Conservation (phyloP, 352 stramenopile genomes). For the Halophytophthora polymorphica region DNA sequence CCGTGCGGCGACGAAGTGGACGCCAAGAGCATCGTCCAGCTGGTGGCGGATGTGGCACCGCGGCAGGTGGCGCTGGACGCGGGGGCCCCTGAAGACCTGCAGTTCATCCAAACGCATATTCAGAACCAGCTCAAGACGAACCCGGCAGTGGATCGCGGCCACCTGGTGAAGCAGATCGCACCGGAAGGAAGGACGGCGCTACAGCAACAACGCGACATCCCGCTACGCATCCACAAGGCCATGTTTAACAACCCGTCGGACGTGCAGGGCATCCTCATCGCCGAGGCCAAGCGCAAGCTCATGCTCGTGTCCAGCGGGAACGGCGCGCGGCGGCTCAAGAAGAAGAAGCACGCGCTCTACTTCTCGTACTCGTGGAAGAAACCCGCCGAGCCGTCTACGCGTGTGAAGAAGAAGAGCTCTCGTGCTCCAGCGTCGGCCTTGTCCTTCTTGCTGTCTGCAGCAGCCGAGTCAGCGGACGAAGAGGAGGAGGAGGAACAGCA, state of each 20-base stretch:
- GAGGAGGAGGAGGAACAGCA: constrained; percentile 67
- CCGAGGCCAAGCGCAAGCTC: constrained; percentile 78
- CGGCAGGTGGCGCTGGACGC: constrained; percentile 72
- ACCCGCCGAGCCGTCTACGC: constrained; percentile 47
- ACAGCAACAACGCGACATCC: constrained; percentile 47
- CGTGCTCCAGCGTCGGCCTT: constrained; percentile 58
- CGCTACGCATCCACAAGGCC: constrained; percentile 79
- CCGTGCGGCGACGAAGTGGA: constrained; percentile 84
- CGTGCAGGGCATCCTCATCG: constrained; percentile 74
- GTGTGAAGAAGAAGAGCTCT: constrained; percentile 72
- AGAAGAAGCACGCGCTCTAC: constrained; percentile 79
- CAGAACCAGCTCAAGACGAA: constrained; percentile 49
- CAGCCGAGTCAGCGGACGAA: constrained; percentile 69
- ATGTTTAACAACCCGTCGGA: constrained; percentile 81
- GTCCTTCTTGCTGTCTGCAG: constrained; percentile 75
- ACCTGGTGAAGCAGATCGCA: constrained; percentile 33
- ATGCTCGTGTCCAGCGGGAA: constrained; percentile 68
- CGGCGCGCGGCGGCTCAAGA: constrained; percentile 73
- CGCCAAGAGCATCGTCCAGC: constrained; percentile 79
- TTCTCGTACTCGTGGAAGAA: constrained; percentile 87
- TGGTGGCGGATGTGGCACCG: constrained; percentile 53
- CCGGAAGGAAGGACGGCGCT: constrained; percentile 29
- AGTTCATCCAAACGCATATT: constrained; percentile 66
- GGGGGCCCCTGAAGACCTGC: constrained; percentile 46
- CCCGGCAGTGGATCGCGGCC: constrained; percentile 13